Base-by-base conservation (phyloP, 768 basidiomycete species). In the Sistotremastrum niveocremeum region DNA sequence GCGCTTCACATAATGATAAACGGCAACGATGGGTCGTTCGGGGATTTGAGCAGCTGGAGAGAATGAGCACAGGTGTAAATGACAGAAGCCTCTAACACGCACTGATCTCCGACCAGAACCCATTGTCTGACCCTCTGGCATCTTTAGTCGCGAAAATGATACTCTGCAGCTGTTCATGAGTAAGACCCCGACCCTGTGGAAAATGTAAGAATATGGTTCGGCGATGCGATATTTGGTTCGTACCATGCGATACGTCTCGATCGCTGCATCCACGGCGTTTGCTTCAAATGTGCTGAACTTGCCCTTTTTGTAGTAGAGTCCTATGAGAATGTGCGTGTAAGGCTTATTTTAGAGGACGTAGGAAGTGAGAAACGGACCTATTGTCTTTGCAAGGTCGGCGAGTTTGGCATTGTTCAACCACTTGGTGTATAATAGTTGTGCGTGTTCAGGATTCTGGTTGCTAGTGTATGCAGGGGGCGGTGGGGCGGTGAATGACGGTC, bases 71-170 rank as follows among this genome's bases (percentile, higher is more conserved):
- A 28, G 52, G 12, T 10, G 40, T 39, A 32, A 41, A 42, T 9
- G 37, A 32, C 20, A 39, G 41, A 34, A 37, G 12, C 5, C 10
- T 35, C 34, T 4, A 42, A 42, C 6, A 62, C 80, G 33, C 52
- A 88, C 87, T 84, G 50, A 89, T 74, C 61, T 82, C 82, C 9
- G 75, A 70, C 85, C 86, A 89, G 56, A 90, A 89, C 5, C 70
- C 67, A 34, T 74, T 72, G 48, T 83, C 77, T 48, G 68, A 74
- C 40, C 66, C 65, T 52, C 74, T 77, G 45, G 73, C 74, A 40
- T 72, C 69, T 55, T 78, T 78, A 20, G 20, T 20, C 4, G 81
- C 70, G 55, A 84, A 88, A 28, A 88, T 80, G 31, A 84, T 63
- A 11, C 76, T 73, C 35, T 66, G 60, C 30, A 89, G 54, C 36